Conservation (phyloP, 345 rosid genomes). For the Gossypium herbaceum region DNA sequence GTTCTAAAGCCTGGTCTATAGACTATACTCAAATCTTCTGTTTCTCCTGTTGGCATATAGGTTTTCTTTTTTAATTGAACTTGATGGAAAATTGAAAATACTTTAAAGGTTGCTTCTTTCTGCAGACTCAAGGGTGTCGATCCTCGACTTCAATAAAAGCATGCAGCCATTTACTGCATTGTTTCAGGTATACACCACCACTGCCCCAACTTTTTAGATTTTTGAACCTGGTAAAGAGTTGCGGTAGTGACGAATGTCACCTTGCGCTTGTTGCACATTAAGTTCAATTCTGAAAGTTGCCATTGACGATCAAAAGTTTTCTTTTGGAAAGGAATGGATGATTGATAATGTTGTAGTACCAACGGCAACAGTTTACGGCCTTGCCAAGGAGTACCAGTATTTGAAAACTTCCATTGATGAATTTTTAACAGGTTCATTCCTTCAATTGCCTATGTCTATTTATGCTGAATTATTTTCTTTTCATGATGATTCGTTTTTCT, state of each 20-base stretch:
- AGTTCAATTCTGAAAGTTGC: background rate
- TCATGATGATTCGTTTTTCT: background rate
- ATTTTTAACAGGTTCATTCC: conserved; percentile 64
- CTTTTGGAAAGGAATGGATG: conserved; percentile 64
- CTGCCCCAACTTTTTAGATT: background rate
- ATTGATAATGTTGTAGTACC: conserved; percentile 81
- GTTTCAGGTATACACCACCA: conserved; percentile 54
- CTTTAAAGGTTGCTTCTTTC: conserved; percentile 7
- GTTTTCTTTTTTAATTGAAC: background rate
- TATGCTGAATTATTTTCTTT: background rate
- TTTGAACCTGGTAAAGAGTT: background rate
- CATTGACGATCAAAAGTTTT: conserved; percentile 12
- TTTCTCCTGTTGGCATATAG: background rate
- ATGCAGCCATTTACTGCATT: conserved; percentile 37
- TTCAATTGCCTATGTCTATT: background rate
- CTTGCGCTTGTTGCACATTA: background rate
- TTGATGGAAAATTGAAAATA: background rate
- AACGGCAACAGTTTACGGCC: conserved; percentile 64
- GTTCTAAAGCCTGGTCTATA: conserved; percentile 69
- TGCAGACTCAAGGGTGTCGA: conserved; percentile 60
- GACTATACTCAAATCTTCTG: background rate
- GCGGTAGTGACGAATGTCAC: background rate
- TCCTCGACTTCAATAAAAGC: conserved; percentile 87
- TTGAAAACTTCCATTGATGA: conserved; percentile 68
- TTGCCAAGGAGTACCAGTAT: conserved; percentile 70